Conservation (phyloP, 257 asterid species). For the Solanum boliviense region DNA sequence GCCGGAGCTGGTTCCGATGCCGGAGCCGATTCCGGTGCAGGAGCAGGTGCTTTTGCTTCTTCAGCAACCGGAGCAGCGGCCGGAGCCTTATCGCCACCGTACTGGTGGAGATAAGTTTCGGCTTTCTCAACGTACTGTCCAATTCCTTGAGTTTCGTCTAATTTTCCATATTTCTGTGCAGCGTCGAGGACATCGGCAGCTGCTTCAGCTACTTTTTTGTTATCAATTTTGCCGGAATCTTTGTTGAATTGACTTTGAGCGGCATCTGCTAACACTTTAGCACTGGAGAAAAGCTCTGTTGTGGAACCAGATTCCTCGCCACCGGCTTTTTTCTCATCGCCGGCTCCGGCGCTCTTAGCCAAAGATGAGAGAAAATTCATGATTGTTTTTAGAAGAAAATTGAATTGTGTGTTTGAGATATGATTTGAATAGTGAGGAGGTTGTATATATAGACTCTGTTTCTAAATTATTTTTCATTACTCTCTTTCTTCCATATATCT, state of each 20-base stretch:
- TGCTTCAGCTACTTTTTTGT: constrained; percentile 34
- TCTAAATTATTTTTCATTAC: too few relatives aligned
- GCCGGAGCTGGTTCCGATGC: not conserved
- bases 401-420: too few relatives aligned
- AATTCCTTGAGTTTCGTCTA: constrained; percentile 30
- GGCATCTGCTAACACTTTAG: constrained; percentile 42
- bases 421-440: not conserved
- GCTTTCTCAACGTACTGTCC: constrained; percentile 56
- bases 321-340: constrained; percentile 3
- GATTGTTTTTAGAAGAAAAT: not conserved
- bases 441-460: not conserved
- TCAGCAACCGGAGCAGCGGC: not conserved
- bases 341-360: not conserved
- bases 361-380: not conserved
- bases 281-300: constrained; percentile 21
- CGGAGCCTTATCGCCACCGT: constrained; percentile 1
- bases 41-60: not conserved
- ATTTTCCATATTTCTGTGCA: constrained; percentile 33
- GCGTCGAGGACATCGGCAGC: constrained; percentile 36
- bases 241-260: constrained; percentile 33
- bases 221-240: constrained; percentile 16
- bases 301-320: constrained; percentile 14
- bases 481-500: not conserved
- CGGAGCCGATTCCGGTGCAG: not conserved
- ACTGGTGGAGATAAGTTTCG: constrained; percentile 41